These are phyloP conservation scores for Mycena amicta DNA, from an alignment of 768 basidiomycete genomes.

Conservation along the genomic window DNA sequence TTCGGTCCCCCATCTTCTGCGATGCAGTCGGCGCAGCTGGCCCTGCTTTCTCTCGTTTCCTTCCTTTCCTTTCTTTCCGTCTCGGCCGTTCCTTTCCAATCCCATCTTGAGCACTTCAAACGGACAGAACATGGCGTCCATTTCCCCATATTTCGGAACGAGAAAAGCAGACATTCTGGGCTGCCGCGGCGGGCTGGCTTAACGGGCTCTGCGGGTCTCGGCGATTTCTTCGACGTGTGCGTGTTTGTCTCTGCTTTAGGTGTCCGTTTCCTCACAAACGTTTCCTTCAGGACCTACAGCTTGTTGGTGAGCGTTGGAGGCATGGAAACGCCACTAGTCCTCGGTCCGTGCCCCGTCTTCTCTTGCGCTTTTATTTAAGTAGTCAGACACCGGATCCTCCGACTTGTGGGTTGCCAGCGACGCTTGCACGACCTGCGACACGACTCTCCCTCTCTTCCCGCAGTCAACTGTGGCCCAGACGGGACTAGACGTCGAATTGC, in stretches of 20 bases:
- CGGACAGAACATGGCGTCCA: conserved; percentile 38
- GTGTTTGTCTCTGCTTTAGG: conserved; percentile 20
- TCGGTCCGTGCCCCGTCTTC: conserved; percentile 45
- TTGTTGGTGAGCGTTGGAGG: conserved; percentile 61
- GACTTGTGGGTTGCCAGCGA: conserved; percentile 76
- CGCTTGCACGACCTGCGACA: conserved; percentile 48
- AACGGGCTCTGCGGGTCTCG: conserved; percentile 53
- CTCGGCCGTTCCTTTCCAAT: conserved; percentile 9
- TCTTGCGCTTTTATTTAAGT: background rate
- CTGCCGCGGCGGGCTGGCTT: conserved; percentile 30
- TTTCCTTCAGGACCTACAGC: conserved; percentile 65
- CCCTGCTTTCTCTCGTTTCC: conserved; percentile 15
- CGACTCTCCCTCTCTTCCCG: conserved; percentile 50
- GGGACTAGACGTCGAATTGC: conserved; percentile 48
- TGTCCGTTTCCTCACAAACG: background rate
- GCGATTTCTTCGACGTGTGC: conserved; percentile 66
- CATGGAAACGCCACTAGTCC: conserved; percentile 53
- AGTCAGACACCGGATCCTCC: conserved; percentile 73
- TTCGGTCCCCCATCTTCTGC: conserved; percentile 15
- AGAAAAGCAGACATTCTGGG: conserved; percentile 7
- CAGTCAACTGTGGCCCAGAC: conserved; percentile 50
- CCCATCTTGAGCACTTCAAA: conserved; percentile 6
- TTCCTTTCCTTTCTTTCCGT: conserved; percentile 5
- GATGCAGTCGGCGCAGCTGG: conserved; percentile 22
- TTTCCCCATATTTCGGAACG: conserved; percentile 37